A percentile compares a stretch with the other conserved stretches of the same genome.
These are phyloP conservation scores for Corinectria fuckeliana DNA, from an alignment of 2,329 filamentous ascomycete species.

Conservation along the genomic window DNA sequence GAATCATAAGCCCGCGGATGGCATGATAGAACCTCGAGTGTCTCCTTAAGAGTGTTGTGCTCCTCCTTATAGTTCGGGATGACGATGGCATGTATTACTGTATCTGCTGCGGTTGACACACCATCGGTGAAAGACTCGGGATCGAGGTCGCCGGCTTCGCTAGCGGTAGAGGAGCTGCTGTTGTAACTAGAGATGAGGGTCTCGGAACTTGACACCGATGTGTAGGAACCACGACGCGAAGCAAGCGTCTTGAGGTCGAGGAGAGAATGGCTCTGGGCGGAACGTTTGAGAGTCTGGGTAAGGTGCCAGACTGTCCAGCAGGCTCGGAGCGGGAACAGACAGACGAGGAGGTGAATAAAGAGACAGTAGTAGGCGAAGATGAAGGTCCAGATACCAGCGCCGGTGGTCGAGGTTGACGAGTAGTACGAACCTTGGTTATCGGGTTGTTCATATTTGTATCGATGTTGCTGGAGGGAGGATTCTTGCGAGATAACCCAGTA, in stretches of 20 bases:
- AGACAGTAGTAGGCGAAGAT: constrained; percentile 70
- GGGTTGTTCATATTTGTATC: constrained; percentile 51
- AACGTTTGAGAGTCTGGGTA: constrained; percentile 56
- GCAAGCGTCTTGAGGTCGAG: constrained; percentile 54
- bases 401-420: constrained; percentile 42
- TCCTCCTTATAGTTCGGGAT: constrained; percentile 80
- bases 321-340: constrained; percentile 67
- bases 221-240: constrained; percentile 58
- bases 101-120: constrained; percentile 48
- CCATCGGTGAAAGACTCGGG: constrained; percentile 54
- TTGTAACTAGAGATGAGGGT: constrained; percentile 54
- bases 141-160: constrained; percentile 60
- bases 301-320: constrained; percentile 67
- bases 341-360: constrained; percentile 68
- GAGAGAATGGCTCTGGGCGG: constrained; percentile 52
- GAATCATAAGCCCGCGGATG: constrained; percentile 67
- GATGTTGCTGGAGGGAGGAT: constrained; percentile 50
- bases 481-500: constrained; percentile 63
- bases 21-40: constrained; percentile 70
- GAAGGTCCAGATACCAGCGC: constrained; percentile 58
- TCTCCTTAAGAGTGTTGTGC: constrained; percentile 70
- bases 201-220: constrained; percentile 63
- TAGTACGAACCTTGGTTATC: constrained; percentile 43
- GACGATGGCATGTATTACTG: constrained; percentile 69
- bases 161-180: constrained; percentile 54